Evolutionary conservation across 2,329 filamentous ascomycete species (phyloP).

Genomic region (Fusarium bulbicola): DNA sequence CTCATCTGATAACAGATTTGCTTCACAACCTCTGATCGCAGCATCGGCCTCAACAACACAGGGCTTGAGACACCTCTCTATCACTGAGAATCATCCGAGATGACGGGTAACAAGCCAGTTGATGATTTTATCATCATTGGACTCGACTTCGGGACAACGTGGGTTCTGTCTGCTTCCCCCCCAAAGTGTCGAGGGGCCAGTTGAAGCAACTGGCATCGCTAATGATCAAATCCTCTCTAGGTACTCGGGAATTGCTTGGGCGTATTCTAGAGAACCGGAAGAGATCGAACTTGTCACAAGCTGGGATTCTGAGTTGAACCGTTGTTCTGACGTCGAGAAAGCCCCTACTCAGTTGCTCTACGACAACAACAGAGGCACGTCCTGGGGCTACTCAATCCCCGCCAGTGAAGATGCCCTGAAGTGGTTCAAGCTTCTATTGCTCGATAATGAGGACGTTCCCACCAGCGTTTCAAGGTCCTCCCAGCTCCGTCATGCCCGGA

Average conservation of each 20-base stretch:
- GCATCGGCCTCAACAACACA: no score
- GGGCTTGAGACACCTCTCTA: no score
- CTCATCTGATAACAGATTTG: no score
- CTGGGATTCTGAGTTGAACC: slow-evolving; percentile 39
- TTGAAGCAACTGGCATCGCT: not conserved
- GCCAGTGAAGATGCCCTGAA: slow-evolving; percentile 33
- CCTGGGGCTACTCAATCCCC: slow-evolving; percentile 49
- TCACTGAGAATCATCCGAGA: not conserved
- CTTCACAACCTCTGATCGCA: no score
- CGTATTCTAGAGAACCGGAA: slow-evolving; percentile 40
- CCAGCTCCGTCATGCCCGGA: slow-evolving; percentile 17
- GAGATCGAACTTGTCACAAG: slow-evolving; percentile 45
- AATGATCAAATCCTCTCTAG: slow-evolving; percentile 21
- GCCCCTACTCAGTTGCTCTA: slow-evolving; percentile 43
- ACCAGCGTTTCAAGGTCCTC: fast-evolving
- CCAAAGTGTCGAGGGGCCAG: no score
- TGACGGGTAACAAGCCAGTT: not conserved
- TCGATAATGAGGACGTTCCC: slow-evolving; percentile 45
- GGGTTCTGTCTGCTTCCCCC: not conserved
- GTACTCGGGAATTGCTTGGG: slow-evolving; percentile 54
- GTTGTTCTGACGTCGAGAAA: slow-evolving; percentile 46
- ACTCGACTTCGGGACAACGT: slow-evolving; percentile 60
- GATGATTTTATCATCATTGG: slow-evolving; percentile 48
- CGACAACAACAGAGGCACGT: fast-evolving
- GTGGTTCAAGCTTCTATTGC: slow-evolving; percentile 56